Base-by-base conservation (phyloP, 75 land plant species). In the Picea glauca region DNA sequence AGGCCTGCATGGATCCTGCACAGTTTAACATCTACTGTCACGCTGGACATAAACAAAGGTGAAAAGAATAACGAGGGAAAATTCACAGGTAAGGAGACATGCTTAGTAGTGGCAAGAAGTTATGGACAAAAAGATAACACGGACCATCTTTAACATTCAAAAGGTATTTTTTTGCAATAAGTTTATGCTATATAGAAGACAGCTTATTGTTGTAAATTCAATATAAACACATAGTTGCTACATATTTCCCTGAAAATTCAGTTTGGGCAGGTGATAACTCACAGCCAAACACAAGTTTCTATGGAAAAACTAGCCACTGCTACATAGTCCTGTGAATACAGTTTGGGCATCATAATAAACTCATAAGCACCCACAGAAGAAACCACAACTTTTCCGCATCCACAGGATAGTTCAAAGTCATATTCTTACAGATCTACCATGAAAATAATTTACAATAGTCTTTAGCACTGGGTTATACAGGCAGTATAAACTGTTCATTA, bases 1-100 rank as follows among this genome's bases (percentile, higher is more conserved):
- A 50, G 93, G 91, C 21, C 99, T 80, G 35, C 96, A 91, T 60
- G 99, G 99, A 82, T 97, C 99, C 93, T 97, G 77, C 63, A 83
- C 13, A 40, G 63, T 46, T 15, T 79, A 76, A n/a, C 21, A 58
- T 54, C 13, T 20, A 11, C 11, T 11, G 20, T 40, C 46, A 68
- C 8, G 5, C 8, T 46, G 50, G 50, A 5, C 50, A 46, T 46
- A 46, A 50, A 9, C 9, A 50, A 50, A 9, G 56, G 11, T 50
- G 56, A 50, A 50, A 50, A 50, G 56, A 50, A 50, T 50, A 50
- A 50, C 56, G 0, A 50, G 56, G 12, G 56, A 9, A 50, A 70
- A 32, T 38, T 40, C 74, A 70, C 23, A n/a, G 54, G 40, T 43
- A 40, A 9, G 13, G 12, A 40, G 4, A n/a, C 4, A 70, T 43